A percentile compares a stretch with the other conserved stretches of the same genome.
These are phyloP conservation scores for Hansenula lynferdii DNA, from an alignment of 1,139 yeast genomes.

Conservation along the genomic window DNA sequence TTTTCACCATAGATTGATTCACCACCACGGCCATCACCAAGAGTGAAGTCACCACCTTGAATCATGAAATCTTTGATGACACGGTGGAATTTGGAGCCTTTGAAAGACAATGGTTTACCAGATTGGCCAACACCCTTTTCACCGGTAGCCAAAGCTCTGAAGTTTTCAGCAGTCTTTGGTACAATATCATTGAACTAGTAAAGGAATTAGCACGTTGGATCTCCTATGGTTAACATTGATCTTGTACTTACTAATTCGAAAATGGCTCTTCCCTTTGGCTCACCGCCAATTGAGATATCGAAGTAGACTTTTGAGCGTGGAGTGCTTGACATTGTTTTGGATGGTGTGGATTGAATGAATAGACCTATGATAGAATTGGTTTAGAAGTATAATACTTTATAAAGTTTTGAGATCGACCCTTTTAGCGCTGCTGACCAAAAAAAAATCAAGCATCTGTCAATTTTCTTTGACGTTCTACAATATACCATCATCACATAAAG, in stretches of 20 bases:
- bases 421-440: too few relatives aligned
- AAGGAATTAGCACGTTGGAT: neutral
- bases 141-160: conserved; percentile 87
- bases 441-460: too few relatives aligned
- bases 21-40: conserved; percentile 89
- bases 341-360: neutral
- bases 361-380: neutral
- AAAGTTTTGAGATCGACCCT: too few relatives aligned
- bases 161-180: conserved; percentile 92
- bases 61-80: conserved; percentile 90
- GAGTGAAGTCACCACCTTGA: conserved; percentile 97
- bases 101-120: conserved; percentile 67
- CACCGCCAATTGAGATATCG: conserved; percentile 67
- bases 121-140: conserved; percentile 66
- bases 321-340: conserved; percentile 10
- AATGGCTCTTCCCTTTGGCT: conserved; percentile 64
- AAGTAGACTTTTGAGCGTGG: conserved; percentile 57
- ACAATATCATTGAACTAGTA: conserved; percentile 60
- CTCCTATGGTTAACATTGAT: too few relatives aligned
- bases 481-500: too few relatives aligned
- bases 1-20: conserved; percentile 94
- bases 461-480: too few relatives aligned
- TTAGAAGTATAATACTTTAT: too few relatives aligned
- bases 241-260: conserved; percentile 55
- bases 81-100: conserved; percentile 84